Percentiles rank a stretch among this genome's conserved stretches.
Conservation (phyloP, 75 land plant species). For the Cunninghamia lanceolata region DNA sequence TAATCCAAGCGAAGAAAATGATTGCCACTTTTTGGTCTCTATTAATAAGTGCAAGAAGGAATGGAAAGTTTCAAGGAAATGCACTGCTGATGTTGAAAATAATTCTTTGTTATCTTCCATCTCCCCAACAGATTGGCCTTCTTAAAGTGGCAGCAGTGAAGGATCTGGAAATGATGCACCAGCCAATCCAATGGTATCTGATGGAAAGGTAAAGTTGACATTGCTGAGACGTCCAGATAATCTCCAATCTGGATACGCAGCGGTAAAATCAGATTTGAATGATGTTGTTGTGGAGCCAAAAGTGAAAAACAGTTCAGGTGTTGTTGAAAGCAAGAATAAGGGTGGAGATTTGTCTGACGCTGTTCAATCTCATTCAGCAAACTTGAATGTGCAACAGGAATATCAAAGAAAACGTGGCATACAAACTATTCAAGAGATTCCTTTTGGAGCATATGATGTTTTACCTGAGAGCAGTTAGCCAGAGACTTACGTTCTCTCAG, state of each 20-base stretch:
- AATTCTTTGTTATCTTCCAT: not conserved
- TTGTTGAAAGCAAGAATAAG: conserved; percentile 13
- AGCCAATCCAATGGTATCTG: not conserved
- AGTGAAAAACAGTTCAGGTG: not conserved
- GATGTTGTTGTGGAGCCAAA: not conserved
- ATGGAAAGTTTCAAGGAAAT: conserved; percentile 39
- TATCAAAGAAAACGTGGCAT: not conserved
- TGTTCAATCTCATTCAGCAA: not conserved
- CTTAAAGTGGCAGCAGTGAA: not conserved
- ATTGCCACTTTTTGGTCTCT: conserved; percentile 60
- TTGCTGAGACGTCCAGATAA: not conserved
- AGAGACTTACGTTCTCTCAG: conserved; percentile 9
- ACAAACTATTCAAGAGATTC: not conserved
- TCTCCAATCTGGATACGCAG: not conserved
- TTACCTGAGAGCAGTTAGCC: conserved; percentile 22
- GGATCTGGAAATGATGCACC: conserved; percentile 3
- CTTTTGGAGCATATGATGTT: not conserved
- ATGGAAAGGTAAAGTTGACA: not conserved
- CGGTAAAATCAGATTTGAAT: not conserved
- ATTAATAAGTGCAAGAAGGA: conserved; percentile 54
- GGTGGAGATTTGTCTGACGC: conserved; percentile 16
- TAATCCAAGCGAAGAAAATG: conserved; percentile 50
- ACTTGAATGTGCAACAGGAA: not conserved
- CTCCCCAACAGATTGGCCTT: conserved; percentile 3
- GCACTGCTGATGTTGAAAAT: conserved; percentile 27